Conservation (phyloP, 164 flowering plant genomes). For the Umbilicus rupestris region DNA sequence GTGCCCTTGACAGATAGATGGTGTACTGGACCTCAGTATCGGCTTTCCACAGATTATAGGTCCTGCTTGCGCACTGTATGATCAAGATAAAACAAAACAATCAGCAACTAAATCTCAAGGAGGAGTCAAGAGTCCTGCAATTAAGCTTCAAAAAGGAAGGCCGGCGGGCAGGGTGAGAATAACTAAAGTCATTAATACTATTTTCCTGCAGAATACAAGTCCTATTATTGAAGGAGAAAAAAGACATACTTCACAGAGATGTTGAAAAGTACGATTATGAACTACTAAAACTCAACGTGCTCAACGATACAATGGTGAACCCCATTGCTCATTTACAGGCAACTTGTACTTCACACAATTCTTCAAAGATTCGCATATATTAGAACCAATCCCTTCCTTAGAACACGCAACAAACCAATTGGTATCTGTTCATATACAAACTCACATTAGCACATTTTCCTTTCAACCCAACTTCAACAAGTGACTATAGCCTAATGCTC, state of each 20-base stretch:
- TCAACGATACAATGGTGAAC: no score
- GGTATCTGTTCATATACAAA: no score
- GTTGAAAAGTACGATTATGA: background rate
- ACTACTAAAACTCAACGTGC: background rate
- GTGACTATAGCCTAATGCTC: no score
- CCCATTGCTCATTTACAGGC: no score
- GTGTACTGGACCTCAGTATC: background rate
- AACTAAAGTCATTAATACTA: background rate
- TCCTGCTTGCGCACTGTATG: background rate
- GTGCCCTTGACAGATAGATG: slow-evolving; percentile 3
- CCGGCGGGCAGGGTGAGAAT: background rate
- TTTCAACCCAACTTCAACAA: no score
- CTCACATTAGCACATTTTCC: no score
- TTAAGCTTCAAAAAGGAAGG: no score
- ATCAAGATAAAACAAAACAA: background rate
- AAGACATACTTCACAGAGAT: background rate
- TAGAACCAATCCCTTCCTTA: no score
- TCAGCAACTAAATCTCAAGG: background rate
- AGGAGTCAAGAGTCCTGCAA: background rate
- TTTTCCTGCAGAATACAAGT: no score
- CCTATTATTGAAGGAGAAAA: background rate
- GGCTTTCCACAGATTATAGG: slow-evolving; percentile 7
- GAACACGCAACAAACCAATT: no score
- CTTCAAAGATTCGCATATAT: no score
- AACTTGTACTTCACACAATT: no score